phyloP scores from a whole-genome alignment of 176 grass and related monocot genomes.

The Triticum urartu region DNA sequence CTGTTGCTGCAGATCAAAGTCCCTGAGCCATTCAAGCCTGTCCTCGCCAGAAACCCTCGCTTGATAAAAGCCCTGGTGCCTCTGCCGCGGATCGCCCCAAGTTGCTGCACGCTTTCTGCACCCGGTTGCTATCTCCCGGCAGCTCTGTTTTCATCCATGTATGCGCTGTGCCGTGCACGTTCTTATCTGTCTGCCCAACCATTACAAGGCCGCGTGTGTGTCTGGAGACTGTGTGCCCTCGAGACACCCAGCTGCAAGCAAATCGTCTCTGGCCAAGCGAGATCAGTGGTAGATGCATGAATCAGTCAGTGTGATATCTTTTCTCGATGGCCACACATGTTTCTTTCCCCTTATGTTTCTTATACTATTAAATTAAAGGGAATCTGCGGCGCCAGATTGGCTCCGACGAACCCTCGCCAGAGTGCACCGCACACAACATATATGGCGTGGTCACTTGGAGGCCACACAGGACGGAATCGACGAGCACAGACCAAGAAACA shows the following conservation, averaged over 20 bases:
- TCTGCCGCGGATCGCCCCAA: neutral
- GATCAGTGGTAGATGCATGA: neutral
- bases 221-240: neutral
- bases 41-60: slow-evolving; percentile 20
- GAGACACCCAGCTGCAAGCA: neutral
- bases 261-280: neutral
- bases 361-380: neutral
- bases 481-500: neutral
- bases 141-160: slow-evolving; percentile 20
- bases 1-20: neutral
- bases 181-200: neutral
- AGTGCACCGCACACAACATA: neutral
- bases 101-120: slow-evolving; percentile 17
- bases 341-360: neutral
- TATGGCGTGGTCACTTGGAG: neutral
- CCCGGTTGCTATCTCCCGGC: slow-evolving; percentile 10
- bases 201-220: neutral
- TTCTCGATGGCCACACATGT: neutral
- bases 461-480: slow-evolving; percentile 7
- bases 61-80: no score
- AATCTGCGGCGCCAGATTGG: neutral
- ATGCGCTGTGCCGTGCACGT: neutral
- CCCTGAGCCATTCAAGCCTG: neutral
- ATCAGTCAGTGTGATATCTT: neutral
- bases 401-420: neutral